Conservation (phyloP, 257 asterid species). For the Coffea canephora region DNA sequence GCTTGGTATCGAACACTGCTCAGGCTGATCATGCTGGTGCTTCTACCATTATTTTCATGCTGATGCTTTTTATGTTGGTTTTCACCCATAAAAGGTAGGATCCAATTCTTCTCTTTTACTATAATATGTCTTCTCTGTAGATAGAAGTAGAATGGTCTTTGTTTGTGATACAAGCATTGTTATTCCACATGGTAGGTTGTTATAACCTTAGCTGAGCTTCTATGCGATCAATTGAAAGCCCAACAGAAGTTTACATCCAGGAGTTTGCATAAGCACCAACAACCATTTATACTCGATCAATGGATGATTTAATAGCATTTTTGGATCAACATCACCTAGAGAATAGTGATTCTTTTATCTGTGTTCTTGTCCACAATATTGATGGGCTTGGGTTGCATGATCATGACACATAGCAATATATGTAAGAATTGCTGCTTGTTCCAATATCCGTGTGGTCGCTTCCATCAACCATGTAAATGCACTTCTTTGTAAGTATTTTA, state of each 20-base stretch:
- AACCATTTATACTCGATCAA: constrained; percentile 50
- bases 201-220: constrained; percentile 68
- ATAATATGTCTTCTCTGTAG: no score
- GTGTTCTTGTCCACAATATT: no score
- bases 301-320: no score
- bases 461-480: constrained; percentile 90
- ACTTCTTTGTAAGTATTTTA: constrained; percentile 65
- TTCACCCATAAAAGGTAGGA: no score
- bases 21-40: no score
- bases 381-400: constrained; percentile 43
- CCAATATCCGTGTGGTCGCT: constrained; percentile 79
- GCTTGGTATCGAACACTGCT: no score
- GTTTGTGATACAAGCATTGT: background rate
- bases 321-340: no score
- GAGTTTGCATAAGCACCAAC: constrained; percentile 46
- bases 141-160: no score
- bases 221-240: constrained; percentile 72
- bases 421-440: constrained; percentile 78
- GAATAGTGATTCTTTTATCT: no score
- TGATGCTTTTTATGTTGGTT: no score
- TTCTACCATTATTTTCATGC: no score
- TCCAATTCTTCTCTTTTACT: no score
- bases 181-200: constrained; percentile 52
- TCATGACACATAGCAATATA: constrained; percentile 72
- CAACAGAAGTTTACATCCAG: constrained; percentile 38